phyloP scores from a whole-genome alignment of 805 yeast species.

The Ogataea pignaliae region DNA sequence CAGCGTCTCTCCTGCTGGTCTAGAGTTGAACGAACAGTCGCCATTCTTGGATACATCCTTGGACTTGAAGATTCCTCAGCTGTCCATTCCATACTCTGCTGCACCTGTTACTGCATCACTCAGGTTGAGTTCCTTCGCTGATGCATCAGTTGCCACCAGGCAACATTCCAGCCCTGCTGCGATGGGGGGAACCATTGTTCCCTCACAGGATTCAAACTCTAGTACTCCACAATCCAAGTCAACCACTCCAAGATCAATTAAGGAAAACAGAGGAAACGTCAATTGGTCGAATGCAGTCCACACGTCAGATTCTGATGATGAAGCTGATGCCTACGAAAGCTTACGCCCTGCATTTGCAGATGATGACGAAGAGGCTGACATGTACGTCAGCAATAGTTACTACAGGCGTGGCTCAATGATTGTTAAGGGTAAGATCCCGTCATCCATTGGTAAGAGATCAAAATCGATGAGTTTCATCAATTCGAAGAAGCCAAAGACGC shows the following conservation, averaged over 20 bases:
- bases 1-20: constrained; percentile 27
- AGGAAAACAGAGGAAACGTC: constrained; percentile 7
- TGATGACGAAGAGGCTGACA: constrained; percentile 35
- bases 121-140: constrained; percentile 4
- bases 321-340: constrained; percentile 36
- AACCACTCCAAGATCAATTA: neutral
- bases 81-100: constrained; percentile 63
- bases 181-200: too few species aligned
- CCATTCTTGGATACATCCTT: constrained; percentile 29
- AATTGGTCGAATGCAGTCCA: constrained; percentile 12
- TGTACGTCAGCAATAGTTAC: constrained; percentile 21
- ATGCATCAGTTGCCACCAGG: neutral
- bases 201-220: neutral
- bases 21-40: constrained; percentile 23
- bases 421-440: constrained; percentile 36
- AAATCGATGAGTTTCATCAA: constrained; percentile 60
- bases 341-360: constrained; percentile 25
- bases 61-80: constrained; percentile 30
- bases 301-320: constrained; percentile 33
- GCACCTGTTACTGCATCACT: constrained; percentile 74
- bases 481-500: constrained; percentile 42
- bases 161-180: neutral
- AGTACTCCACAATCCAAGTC: neutral
- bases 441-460: constrained; percentile 47
- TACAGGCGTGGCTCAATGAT: constrained; percentile 30